These are phyloP conservation scores for Brettanomyces bruxellensis DNA, from an alignment of 805 yeast genomes.

Conservation along the genomic window DNA sequence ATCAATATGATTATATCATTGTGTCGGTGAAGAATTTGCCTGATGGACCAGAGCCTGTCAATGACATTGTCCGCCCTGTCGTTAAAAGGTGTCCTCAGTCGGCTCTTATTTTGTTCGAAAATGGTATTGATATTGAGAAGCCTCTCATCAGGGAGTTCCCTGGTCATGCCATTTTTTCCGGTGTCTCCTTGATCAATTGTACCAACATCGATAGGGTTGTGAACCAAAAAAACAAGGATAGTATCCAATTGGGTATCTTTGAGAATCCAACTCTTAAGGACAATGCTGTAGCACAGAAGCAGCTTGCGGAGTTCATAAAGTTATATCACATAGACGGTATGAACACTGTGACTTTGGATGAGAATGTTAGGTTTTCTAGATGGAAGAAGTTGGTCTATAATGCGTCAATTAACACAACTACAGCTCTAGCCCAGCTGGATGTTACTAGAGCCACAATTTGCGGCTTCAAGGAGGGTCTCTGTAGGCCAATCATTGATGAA, in stretches of 20 bases:
- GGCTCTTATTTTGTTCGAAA: slow-evolving; percentile 27
- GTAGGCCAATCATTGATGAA: slow-evolving; percentile 35
- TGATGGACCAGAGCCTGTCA: slow-evolving; percentile 36
- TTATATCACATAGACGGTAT: slow-evolving; percentile 20
- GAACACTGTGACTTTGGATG: slow-evolving; percentile 19
- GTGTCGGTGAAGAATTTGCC: slow-evolving; percentile 57
- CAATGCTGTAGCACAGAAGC: slow-evolving; percentile 9
- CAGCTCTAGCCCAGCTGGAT: slow-evolving; percentile 29
- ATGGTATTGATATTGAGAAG: slow-evolving; percentile 31
- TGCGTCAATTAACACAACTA: slow-evolving; percentile 33
- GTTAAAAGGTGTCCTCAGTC: slow-evolving; percentile 19
- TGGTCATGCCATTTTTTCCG: slow-evolving; percentile 24
- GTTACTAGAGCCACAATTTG: slow-evolving; percentile 23
- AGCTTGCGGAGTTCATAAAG: slow-evolving; percentile 19
- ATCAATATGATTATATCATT: slow-evolving; percentile 42
- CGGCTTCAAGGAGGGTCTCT: slow-evolving; percentile 16
- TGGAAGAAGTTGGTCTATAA: slow-evolving; percentile 38
- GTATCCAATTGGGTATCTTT: slow-evolving; percentile 24
- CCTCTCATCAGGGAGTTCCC: slow-evolving; percentile 27
- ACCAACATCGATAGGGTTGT: slow-evolving; percentile 19
- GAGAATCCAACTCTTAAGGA: slow-evolving; percentile 20
- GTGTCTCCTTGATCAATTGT: slow-evolving; percentile 28
- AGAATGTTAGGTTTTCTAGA: slow-evolving; percentile 26
- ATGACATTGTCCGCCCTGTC: slow-evolving; percentile 31
- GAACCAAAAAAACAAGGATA: slow-evolving; percentile 24